phyloP scores from a whole-genome alignment of 1,139 yeast species.

The Debaryomyces fabryi region DNA sequence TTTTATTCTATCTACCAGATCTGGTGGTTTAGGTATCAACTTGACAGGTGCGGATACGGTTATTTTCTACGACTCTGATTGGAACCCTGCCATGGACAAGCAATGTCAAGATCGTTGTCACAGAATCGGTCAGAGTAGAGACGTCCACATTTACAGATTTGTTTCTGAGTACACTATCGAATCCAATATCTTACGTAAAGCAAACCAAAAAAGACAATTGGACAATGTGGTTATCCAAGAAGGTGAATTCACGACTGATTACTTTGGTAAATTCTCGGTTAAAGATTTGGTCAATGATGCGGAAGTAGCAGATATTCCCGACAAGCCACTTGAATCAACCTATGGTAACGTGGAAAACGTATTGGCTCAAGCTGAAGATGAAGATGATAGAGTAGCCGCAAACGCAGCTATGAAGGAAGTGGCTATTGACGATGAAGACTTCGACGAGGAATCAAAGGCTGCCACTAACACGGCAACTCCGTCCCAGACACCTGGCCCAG shows the following conservation, averaged over 20 bases:
- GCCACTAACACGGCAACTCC: slow-evolving; percentile 42
- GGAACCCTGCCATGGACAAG: slow-evolving; percentile 99
- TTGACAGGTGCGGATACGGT: slow-evolving; percentile 99
- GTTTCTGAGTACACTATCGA: slow-evolving; percentile 97
- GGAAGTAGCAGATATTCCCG: slow-evolving; percentile 37
- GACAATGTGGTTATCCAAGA: slow-evolving; percentile 97
- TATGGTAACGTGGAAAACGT: slow-evolving; percentile 63
- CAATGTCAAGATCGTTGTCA: slow-evolving; percentile 99
- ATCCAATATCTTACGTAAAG: slow-evolving; percentile 89
- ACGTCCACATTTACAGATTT: slow-evolving; percentile 94
- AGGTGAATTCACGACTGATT: slow-evolving; percentile 97
- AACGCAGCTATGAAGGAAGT: slow-evolving; percentile 85
- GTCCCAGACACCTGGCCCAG: slow-evolving; percentile 26
- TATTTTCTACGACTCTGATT: slow-evolving; percentile 97
- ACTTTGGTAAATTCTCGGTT: slow-evolving; percentile 88
- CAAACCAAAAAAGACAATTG: slow-evolving; percentile 91
- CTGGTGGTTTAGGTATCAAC: slow-evolving; percentile 98
- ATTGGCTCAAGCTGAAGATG: slow-evolving; percentile 94
- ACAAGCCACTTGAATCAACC: slow-evolving; percentile 39
- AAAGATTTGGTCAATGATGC: slow-evolving; percentile 80
- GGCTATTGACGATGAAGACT: slow-evolving; percentile 84
- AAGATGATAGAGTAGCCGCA: slow-evolving; percentile 93
- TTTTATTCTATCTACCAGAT: slow-evolving; percentile 89
- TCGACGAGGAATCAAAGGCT: slow-evolving; percentile 45
- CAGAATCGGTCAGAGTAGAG: slow-evolving; percentile 97